Evolutionary conservation across 768 basidiomycete genomes (phyloP).

Genomic region (Boletus insuetus): DNA sequence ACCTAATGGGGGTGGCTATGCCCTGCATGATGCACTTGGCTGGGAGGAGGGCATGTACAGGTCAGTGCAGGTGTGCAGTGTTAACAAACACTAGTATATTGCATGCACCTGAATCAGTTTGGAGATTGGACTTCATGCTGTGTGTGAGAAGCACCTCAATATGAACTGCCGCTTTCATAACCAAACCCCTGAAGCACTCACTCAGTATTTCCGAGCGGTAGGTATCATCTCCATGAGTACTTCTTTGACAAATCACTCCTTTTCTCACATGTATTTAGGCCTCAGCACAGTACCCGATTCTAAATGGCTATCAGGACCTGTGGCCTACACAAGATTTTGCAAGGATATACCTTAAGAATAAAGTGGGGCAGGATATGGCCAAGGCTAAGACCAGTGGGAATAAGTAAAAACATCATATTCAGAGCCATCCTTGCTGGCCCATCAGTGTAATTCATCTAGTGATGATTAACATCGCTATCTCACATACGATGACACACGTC

Average conservation of each 20-base stretch:
- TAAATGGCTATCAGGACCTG: neutral
- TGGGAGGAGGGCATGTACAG: neutral
- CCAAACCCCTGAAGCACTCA: neutral
- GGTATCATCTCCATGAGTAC: neutral
- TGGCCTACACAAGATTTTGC: neutral
- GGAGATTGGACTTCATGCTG: neutral
- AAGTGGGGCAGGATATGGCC: neutral
- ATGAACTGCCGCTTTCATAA: neutral
- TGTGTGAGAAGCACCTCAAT: neutral
- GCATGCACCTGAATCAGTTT: neutral
- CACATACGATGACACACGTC: too few relatives aligned
- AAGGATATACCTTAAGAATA: neutral
- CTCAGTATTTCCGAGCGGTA: neutral
- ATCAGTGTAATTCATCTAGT: too few relatives aligned
- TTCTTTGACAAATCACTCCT: too few relatives aligned
- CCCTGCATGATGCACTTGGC: too few relatives aligned
- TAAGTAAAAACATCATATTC: too few relatives aligned
- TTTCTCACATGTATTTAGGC: neutral
- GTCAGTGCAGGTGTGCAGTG: neutral
- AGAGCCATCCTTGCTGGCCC: too few relatives aligned
- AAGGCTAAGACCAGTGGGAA: too few relatives aligned
- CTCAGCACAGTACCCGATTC: neutral
- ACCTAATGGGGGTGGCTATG: too few relatives aligned
- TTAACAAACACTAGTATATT: too few relatives aligned
- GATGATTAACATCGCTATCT: too few relatives aligned